These are phyloP conservation scores for Fusarium marasasianum DNA, from an alignment of 2,329 filamentous ascomycete species.

Conservation along the genomic window DNA sequence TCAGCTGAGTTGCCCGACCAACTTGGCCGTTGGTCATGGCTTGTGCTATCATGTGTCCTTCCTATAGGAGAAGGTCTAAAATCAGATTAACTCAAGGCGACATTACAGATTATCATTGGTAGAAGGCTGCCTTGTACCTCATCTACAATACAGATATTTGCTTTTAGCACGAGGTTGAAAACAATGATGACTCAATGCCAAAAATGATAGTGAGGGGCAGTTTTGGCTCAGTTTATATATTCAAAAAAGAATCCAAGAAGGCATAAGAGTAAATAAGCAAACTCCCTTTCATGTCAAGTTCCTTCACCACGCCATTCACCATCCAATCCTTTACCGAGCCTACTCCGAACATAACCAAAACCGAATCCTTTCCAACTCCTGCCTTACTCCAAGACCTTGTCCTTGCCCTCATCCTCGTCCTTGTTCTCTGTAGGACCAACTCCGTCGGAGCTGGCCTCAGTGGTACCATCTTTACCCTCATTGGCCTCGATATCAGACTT, in stretches of 20 bases:
- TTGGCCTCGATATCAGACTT: not conserved
- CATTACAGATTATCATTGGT: not conserved
- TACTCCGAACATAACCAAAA: not conserved
- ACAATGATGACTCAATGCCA: not conserved
- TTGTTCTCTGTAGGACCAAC: not conserved
- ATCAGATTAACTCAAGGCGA: no score
- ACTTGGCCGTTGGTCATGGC: not conserved
- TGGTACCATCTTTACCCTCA: not conserved
- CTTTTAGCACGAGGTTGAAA: not conserved
- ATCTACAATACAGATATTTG: not conserved
- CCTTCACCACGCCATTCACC: not conserved
- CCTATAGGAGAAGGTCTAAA: not conserved
- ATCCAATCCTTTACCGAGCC: no score
- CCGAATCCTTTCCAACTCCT: not conserved
- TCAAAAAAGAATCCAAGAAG: not conserved
- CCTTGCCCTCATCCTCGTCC: not conserved
- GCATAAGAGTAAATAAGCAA: not conserved
- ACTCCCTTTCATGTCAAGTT: not conserved
- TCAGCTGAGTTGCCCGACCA: not conserved
- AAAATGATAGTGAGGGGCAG: rapidly evolving
- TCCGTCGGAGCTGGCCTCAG: not conserved
- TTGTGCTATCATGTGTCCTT: not conserved
- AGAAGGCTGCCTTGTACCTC: not conserved
- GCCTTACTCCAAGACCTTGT: not conserved
- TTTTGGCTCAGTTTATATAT: not conserved